Evolutionary conservation across 2,329 filamentous ascomycete species (phyloP).

Genomic region (Penicillium sp.): DNA sequence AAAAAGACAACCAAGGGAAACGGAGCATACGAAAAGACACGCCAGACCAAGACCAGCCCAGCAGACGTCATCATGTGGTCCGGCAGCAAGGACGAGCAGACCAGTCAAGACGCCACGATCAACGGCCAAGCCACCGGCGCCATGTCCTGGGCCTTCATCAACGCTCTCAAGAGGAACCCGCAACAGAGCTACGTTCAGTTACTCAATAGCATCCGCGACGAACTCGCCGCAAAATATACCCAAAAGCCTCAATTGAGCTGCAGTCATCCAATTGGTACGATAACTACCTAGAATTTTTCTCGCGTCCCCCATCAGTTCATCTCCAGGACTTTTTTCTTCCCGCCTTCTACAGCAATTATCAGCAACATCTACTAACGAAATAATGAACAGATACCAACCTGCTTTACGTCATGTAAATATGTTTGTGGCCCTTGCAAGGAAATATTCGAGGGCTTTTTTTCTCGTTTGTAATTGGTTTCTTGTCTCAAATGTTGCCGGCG

Average conservation of each 20-base stretch:
- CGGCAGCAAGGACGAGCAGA: constrained; percentile 92
- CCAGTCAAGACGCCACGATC: constrained; percentile 88
- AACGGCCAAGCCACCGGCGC: constrained; percentile 86
- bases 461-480: not conserved
- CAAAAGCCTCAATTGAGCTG: constrained; percentile 96
- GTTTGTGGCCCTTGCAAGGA: not conserved
- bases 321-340: not conserved
- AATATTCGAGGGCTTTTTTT: not conserved
- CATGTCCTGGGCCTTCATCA: constrained; percentile 98
- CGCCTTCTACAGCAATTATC: constrained; percentile 6
- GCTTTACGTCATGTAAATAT: constrained; percentile 61
- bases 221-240: constrained; percentile 78
- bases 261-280: constrained; percentile 88
- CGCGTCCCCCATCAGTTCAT: not conserved
- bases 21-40: constrained; percentile 71
- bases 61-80: constrained; percentile 98
- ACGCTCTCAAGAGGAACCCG: constrained; percentile 82
- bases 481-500: constrained; percentile 1
- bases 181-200: constrained; percentile 95
- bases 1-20: constrained; percentile 83
- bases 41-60: constrained; percentile 85
- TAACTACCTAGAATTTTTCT: constrained; percentile 10
- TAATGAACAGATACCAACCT: constrained; percentile 57
- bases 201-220: constrained; percentile 89
- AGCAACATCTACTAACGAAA: constrained; percentile 11